Conservation (phyloP, 768 basidiomycete species). For the Pholiota conissans region DNA sequence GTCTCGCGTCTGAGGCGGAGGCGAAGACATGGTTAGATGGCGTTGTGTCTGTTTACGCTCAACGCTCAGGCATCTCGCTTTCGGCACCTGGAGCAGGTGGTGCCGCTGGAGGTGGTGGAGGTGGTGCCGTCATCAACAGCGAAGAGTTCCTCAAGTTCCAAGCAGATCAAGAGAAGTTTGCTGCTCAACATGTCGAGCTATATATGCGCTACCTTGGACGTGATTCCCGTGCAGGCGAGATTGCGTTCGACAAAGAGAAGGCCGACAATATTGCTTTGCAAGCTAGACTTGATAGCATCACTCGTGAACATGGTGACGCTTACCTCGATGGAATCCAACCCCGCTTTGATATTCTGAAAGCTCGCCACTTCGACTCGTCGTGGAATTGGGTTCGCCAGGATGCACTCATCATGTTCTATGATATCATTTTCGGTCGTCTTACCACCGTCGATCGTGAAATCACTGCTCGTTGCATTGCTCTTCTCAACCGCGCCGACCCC, state of each 20-base stretch:
- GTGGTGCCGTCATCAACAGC: slow-evolving; percentile 93
- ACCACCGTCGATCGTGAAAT: slow-evolving; percentile 95
- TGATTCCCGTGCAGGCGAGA: slow-evolving; percentile 91
- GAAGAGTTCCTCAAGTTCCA: slow-evolving; percentile 99
- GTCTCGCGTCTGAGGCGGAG: slow-evolving; percentile 86
- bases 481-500: slow-evolving; percentile 97
- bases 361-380: slow-evolving; percentile 96
- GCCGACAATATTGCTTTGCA: slow-evolving; percentile 72
- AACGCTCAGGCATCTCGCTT: slow-evolving; percentile 85
- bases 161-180: slow-evolving; percentile 88
- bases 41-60: slow-evolving; percentile 83
- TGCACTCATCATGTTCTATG: slow-evolving; percentile 94
- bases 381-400: slow-evolving; percentile 99
- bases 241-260: slow-evolving; percentile 86
- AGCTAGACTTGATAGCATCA: slow-evolving; percentile 83
- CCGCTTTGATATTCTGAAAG: slow-evolving; percentile 91
- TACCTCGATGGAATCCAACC: slow-evolving; percentile 97
- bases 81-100: slow-evolving; percentile 65
- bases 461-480: slow-evolving; percentile 94
- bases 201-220: slow-evolving; percentile 96
- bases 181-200: slow-evolving; percentile 89
- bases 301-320: slow-evolving; percentile 87
- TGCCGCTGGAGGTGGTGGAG: slow-evolving; percentile 58
- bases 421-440: slow-evolving; percentile 94
- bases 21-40: slow-evolving; percentile 93